These are phyloP conservation scores for Tricholoma sp. DNA, from an alignment of 768 basidiomycete species.

Conservation along the genomic window DNA sequence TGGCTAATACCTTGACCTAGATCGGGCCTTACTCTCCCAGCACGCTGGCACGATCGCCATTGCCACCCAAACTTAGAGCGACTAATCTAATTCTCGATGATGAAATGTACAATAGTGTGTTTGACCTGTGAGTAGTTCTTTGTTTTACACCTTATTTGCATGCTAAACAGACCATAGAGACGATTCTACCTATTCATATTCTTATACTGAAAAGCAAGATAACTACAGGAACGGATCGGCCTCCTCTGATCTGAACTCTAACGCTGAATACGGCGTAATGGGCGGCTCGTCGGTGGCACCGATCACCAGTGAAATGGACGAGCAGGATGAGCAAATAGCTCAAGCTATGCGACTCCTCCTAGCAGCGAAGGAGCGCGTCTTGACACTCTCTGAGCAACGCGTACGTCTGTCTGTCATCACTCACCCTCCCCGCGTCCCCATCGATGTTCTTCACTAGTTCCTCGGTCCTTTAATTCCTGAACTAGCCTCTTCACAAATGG, in stretches of 20 bases:
- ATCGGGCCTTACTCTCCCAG: slow-evolving; percentile 80
- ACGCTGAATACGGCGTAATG: slow-evolving; percentile 12
- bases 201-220: too few species aligned
- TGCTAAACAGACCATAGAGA: slow-evolving; percentile 27
- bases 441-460: slow-evolving; percentile 29
- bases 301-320: slow-evolving; percentile 48
- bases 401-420: slow-evolving; percentile 34
- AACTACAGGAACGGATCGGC: too few species aligned
- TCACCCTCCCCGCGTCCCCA: not conserved
- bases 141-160: not conserved
- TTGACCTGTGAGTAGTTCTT: slow-evolving; percentile 38
- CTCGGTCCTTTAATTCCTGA: slow-evolving; percentile 47
- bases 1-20: slow-evolving; percentile 29
- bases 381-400: slow-evolving; percentile 73
- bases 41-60: slow-evolving; percentile 66
- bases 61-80: slow-evolving; percentile 72
- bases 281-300: slow-evolving; percentile 14
- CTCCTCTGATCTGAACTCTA: slow-evolving; percentile 31
- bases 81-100: slow-evolving; percentile 67
- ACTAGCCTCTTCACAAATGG: slow-evolving; percentile 42
- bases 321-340: slow-evolving; percentile 50
- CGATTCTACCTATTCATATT: too few species aligned
- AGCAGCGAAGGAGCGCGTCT: slow-evolving; percentile 63
- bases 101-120: slow-evolving; percentile 46
- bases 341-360: slow-evolving; percentile 67